Conservation (phyloP, 176 grass and related monocot genomes). For the Raddia guianensis region DNA sequence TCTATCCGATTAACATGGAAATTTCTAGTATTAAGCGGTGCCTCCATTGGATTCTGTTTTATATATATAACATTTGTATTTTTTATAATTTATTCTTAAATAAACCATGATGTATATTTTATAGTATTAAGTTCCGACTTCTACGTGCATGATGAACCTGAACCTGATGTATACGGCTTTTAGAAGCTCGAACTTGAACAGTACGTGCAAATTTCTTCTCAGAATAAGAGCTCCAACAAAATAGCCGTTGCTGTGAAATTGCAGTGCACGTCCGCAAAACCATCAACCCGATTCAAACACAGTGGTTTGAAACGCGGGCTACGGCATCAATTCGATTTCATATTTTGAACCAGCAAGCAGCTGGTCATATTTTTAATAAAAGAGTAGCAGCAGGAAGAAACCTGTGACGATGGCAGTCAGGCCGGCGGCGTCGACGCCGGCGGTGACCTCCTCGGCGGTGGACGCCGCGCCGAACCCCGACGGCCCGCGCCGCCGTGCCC, state of each 20-base stretch:
- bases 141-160: no score
- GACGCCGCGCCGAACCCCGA: slow-evolving; percentile 60
- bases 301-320: not conserved
- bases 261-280: no score
- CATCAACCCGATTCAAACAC: not conserved
- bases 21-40: no score
- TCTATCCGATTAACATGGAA: no score
- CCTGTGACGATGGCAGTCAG: slow-evolving; percentile 92
- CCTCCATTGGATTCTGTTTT: no score
- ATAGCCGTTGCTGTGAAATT: not conserved
- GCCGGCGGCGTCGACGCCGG: slow-evolving; percentile 69
- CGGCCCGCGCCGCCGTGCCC: slow-evolving; percentile 39
- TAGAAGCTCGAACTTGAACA: not conserved
- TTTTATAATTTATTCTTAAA: no score
- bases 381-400: not conserved
- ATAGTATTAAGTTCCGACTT: no score
- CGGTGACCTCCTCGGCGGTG: slow-evolving; percentile 76
- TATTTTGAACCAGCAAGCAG: slow-evolving; percentile 6
- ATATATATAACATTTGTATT: no score
- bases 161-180: no score
- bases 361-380: no score
- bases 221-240: not conserved
- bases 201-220: not conserved
- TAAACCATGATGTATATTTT: no score
- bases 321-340: not conserved